phyloP scores from a whole-genome alignment of 2,329 filamentous ascomycete genomes.

The Claviceps digitariae region DNA sequence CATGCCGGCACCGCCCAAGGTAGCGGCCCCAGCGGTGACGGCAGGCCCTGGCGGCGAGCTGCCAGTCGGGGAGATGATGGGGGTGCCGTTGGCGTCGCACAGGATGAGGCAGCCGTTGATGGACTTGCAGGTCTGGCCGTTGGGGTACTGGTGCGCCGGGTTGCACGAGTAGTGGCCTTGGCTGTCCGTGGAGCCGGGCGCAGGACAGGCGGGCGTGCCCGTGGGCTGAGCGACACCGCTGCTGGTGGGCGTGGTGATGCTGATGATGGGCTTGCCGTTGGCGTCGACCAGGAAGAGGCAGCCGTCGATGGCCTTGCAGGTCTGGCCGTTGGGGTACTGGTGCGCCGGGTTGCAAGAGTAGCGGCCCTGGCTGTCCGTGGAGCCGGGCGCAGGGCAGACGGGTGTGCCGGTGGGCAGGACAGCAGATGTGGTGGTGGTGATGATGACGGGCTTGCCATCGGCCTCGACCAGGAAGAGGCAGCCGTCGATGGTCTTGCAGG shows the following conservation, averaged over 20 bases:
- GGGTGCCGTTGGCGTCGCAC: background rate
- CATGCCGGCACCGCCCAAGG: background rate
- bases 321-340: conserved; percentile 10
- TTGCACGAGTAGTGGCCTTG: conserved; percentile 11
- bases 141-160: conserved; percentile 11
- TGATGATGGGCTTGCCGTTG: conserved; percentile 3
- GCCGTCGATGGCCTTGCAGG: conserved; percentile 7
- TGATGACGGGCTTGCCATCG: background rate
- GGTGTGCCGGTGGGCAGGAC: background rate
- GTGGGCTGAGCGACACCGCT: background rate
- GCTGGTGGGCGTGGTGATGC: background rate
- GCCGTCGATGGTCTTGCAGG: conserved; percentile 2
- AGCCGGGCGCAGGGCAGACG: conserved; percentile 1
- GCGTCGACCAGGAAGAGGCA: conserved; percentile 7
- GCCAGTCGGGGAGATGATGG: background rate
- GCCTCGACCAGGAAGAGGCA: conserved; percentile 4
- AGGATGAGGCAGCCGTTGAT: conserved; percentile 9
- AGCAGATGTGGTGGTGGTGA: background rate
- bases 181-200: conserved; percentile 3
- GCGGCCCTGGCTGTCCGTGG: conserved; percentile 7
- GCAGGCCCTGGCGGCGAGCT: background rate
- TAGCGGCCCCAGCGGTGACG: background rate
- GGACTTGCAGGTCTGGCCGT: conserved; percentile 8
- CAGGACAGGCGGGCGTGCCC: background rate
- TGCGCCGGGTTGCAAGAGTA: conserved; percentile 13